Evolutionary conservation across 768 basidiomycete genomes (phyloP), one percentile per base, ranked within the genome.

Genomic region (Clathrus columnatus): DNA sequence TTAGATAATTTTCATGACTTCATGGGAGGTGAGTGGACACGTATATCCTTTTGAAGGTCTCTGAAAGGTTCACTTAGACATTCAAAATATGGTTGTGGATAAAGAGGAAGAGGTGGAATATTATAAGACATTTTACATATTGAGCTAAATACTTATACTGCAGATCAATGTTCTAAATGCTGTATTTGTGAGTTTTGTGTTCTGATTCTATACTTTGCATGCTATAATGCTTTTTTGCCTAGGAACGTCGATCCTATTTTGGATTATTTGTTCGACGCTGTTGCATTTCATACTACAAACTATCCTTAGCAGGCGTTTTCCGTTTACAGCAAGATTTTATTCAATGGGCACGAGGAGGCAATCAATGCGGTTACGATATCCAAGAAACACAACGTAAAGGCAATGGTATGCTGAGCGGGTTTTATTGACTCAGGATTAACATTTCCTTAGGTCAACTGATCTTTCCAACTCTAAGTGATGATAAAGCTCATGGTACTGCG

Each of bases 211-310:
- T 16, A 52, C 48, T 36, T 26, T 32, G 23, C 36, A n/a, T 28
- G 17, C 20, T 20, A 47, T 24, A 21, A 11, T 47, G 7, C 10
- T 16, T 18, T 16, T 20, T 0, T 16, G 24, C 7, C 11, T 20
- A 91, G 89, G 74, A 73, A 51, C 81, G 85, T 24, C 82, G 86
- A 18, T 91, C 90, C 2, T 69, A 87, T 20, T 87, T 91, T 65
- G 91, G 88, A 2, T 87, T 81, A 62, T 91, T 91, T 63, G 82
- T 79, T 61, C 84, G 89, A 47, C 77, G 90, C 41, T 89, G 85
- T 64, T 83, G 77, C 58, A 75, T 88, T 48, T 83, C 78, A 61
- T 91, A 84, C 67, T 64, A 78, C 61, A 91, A 91, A 64, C 72
- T 92, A 2, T 87, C 89, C 0, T 90, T 84, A 60, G 75, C 77